A percentile compares a stretch with the other conserved stretches of the same genome.
phyloP scores from a whole-genome alignment of 768 basidiomycete genomes.

The Pleurotus ostreatus region DNA sequence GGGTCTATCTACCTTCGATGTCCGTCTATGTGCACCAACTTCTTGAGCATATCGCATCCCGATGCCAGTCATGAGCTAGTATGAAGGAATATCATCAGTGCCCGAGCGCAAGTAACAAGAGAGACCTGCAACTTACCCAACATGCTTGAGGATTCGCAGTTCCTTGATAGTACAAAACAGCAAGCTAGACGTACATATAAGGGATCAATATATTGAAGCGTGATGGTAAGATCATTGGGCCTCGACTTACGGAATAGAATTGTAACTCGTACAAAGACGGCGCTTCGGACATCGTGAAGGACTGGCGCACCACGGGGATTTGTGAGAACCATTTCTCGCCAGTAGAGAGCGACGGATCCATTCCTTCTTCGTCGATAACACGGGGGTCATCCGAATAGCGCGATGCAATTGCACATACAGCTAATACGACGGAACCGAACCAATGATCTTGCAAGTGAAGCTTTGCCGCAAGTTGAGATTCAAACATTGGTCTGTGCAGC shows the following conservation, averaged over 20 bases:
- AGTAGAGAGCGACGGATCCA: constrained; percentile 36
- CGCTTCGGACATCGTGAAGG: constrained; percentile 44
- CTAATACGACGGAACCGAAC: constrained; percentile 59
- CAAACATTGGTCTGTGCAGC: constrained; percentile 70
- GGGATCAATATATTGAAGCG: constrained; percentile 3
- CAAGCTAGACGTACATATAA: constrained; percentile 31
- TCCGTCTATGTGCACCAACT: constrained; percentile 47
- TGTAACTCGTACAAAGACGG: constrained; percentile 77
- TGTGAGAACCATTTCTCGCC: constrained; percentile 72
- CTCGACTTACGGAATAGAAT: constrained; percentile 44
- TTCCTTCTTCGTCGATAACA: constrained; percentile 35
- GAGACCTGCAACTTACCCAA: constrained; percentile 40
- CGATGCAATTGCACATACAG: constrained; percentile 70
- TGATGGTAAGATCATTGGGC: too few relatives aligned
- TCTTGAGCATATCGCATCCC: constrained; percentile 58
- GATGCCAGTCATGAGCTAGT: constrained; percentile 50
- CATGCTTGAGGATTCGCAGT: constrained; percentile 58
- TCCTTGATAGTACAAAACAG: constrained; percentile 49
- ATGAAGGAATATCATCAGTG: not conserved
- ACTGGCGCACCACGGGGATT: constrained; percentile 60
- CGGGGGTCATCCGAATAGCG: constrained; percentile 56
- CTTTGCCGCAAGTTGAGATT: constrained; percentile 40
- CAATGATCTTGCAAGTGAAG: constrained; percentile 45
- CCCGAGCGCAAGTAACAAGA: too few relatives aligned
- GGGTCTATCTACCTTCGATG: constrained; percentile 22